Evolutionary conservation across 129 eudicot species (phyloP), one percentile per base, ranked within the genome.

Genomic region (Chrysanthemum makinoi): DNA sequence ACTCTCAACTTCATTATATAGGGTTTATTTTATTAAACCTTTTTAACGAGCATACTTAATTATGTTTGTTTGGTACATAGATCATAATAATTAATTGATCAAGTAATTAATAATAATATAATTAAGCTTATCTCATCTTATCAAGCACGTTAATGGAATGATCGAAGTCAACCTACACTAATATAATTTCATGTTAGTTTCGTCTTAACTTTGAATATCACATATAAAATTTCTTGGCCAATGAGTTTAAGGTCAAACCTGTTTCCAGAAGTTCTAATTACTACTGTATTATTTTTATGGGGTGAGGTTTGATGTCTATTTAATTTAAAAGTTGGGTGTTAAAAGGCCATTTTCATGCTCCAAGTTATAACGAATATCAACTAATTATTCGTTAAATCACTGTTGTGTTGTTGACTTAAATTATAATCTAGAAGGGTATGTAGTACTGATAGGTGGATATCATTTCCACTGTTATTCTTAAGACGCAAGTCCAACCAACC

Each of bases 341-440:
- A 59, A 59, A 49, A 72, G 58, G 68, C 55, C 76, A 20, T 59
- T 72, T 58, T 72, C 59, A 72, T 72, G 58, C 66, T 44, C 24
- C 46, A 22, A 46, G 46, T 57, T 44, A 58, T 19, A 22, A 18
- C 15, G 26, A 33, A 50, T 59, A 26, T 72, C 76, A 57, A 44
- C 57, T 59, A 71, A 72, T 72, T 15, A 26, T 56, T 19, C 26
- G 22, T 56, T 56, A 56, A 2, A 16, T 56, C 18, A 56, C 62
- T 56, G 14, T 30, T 30, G 33, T 30, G 35, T 30, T 30, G 35
- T 30, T 30, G 35, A 30, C 35, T 30, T 30, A 30, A 30, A 30
- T 30, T 30, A 30, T 30, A 30, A 30, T 30, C 35, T 30, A 30
- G 35, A 30, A 30, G 35, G 35, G 5, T 30, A 30, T 30, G 35